Evolutionary conservation across 495 filamentous ascomycete genomes (phyloP).

Genomic region (Hyaloscypha variabilis): DNA sequence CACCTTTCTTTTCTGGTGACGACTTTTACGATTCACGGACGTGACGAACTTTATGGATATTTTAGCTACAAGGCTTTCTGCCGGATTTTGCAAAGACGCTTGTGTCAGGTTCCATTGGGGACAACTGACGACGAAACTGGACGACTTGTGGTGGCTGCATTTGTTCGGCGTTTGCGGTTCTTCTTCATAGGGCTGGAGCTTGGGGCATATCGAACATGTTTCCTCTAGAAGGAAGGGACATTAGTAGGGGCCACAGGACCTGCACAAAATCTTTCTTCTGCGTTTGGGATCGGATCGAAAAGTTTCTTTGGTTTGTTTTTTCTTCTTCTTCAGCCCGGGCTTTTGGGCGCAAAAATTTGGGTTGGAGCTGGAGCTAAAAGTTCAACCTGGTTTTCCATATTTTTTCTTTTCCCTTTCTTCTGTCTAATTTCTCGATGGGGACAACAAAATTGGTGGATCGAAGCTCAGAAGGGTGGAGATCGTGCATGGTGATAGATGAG

Average conservation of each 20-base stretch:
- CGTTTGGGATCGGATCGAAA: too few species aligned
- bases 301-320: too few species aligned
- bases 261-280: neutral
- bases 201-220: neutral
- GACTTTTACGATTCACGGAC: conserved; percentile 28
- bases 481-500: neutral
- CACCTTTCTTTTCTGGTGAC: conserved; percentile 20
- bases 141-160: neutral
- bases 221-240: neutral
- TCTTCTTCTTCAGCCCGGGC: too few species aligned
- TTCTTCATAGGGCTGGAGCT: neutral
- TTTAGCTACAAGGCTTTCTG: neutral
- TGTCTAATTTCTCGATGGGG: neutral
- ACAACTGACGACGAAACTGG: neutral
- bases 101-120: neutral
- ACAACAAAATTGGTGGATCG: neutral
- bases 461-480: neutral
- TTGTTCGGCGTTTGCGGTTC: neutral
- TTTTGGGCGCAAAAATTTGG: neutral
- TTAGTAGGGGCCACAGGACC: neutral
- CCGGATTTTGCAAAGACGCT: neutral
- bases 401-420: neutral
- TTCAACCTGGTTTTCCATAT: too few species aligned
- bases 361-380: neutral
- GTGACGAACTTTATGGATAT: neutral